Evolutionary conservation across 768 basidiomycete genomes (phyloP).

Genomic region (Tricholoma hemisulphureum): DNA sequence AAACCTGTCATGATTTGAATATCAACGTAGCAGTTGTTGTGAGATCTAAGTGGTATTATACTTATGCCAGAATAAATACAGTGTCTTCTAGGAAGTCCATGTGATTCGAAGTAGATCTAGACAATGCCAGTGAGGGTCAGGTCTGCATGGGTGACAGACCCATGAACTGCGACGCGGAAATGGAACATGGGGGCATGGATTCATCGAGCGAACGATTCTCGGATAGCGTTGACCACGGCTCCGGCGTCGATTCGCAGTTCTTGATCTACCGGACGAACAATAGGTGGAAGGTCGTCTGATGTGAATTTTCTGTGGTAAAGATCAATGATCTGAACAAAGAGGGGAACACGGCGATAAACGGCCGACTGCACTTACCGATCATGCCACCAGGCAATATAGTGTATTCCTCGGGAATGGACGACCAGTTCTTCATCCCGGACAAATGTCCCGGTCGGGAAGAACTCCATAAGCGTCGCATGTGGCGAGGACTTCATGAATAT

Average conservation of each 20-base stretch:
- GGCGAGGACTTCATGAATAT: conserved; percentile 65
- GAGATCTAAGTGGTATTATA: background rate
- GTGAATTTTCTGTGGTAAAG: conserved; percentile 33
- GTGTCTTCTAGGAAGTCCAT: background rate
- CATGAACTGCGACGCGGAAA: background rate
- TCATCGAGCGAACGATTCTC: conserved; percentile 18
- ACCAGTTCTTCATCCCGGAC: conserved; percentile 60
- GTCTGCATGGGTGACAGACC: background rate
- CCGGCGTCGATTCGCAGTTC: conserved; percentile 37
- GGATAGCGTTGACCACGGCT: conserved; percentile 42
- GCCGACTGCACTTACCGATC: conserved; percentile 19
- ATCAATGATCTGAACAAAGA: background rate
- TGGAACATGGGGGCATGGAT: background rate
- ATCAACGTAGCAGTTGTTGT: background rate
- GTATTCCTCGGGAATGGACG: conserved; percentile 49
- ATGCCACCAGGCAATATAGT: conserved; percentile 58
- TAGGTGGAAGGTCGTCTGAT: conserved; percentile 32
- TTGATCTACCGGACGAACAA: conserved; percentile 23
- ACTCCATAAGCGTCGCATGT: conserved; percentile 68
- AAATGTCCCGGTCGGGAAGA: conserved; percentile 70
- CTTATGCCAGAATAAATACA: background rate
- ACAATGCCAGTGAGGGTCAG: background rate
- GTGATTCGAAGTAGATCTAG: background rate
- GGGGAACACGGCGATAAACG: background rate
- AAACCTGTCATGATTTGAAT: background rate